Percentiles rank a stretch among this genome's conserved stretches.
These are phyloP conservation scores for Candida xyloterini DNA, from an alignment of 805 yeast species.

Conservation along the genomic window DNA sequence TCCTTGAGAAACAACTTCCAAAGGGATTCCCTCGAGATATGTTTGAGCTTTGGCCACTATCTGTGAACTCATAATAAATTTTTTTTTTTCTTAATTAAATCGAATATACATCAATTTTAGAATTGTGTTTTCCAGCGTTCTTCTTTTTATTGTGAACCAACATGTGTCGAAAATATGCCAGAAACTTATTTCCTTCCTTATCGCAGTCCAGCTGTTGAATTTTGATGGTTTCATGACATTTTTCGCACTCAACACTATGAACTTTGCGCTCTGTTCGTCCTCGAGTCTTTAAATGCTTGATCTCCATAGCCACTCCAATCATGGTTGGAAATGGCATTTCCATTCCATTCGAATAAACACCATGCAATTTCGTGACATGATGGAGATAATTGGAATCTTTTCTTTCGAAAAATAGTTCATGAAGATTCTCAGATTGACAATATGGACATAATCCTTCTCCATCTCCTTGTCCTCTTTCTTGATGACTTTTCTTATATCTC, in stretches of 20 bases:
- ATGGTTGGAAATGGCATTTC: constrained; percentile 28
- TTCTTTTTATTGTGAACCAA: constrained; percentile 27
- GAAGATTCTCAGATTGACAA: constrained; percentile 19
- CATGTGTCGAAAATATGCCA: constrained; percentile 30
- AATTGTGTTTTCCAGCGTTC: constrained; percentile 17
- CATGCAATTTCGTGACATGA: constrained; percentile 33
- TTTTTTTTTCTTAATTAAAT: constrained; percentile 1
- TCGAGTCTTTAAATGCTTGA: constrained; percentile 17
- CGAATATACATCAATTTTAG: constrained; percentile 8
- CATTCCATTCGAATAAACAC: constrained; percentile 31
- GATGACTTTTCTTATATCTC: constrained; percentile 15
- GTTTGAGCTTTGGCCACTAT: constrained; percentile 42
- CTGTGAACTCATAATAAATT: constrained; percentile 49
- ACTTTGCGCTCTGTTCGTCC: constrained; percentile 16
- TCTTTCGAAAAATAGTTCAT: constrained; percentile 24
- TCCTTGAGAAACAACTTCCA: constrained; percentile 71
- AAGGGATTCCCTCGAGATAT: constrained; percentile 47
- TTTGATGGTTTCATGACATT: constrained; percentile 22
- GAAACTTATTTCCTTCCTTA: constrained; percentile 22
- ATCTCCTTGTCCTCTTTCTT: constrained; percentile 16
- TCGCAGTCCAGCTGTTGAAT: constrained; percentile 19
- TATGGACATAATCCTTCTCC: constrained; percentile 33
- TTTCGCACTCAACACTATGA: constrained; percentile 26
- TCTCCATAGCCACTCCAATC: constrained; percentile 22
- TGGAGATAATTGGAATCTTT: constrained; percentile 30